phyloP scores from a whole-genome alignment of 345 rosid genomes.

The Mallotus nudiflorus region DNA sequence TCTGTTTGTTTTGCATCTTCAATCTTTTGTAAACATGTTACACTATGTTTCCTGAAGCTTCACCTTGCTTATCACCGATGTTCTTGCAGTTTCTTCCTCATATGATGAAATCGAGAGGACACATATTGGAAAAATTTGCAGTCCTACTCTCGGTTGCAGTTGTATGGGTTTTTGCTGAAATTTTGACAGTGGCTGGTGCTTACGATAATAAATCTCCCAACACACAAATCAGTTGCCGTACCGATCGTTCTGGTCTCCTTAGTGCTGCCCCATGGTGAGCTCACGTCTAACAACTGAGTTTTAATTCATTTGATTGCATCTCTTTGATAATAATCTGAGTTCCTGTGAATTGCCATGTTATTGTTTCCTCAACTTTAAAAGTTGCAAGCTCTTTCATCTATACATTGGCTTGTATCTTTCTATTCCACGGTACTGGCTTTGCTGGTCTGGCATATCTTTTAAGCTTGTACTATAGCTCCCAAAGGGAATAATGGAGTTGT shows the following conservation, averaged over 20 bases:
- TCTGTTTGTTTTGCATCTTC: background rate
- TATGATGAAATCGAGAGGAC: conserved; percentile 43
- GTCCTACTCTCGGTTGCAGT: conserved; percentile 58
- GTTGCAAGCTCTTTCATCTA: background rate
- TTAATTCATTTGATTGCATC: background rate
- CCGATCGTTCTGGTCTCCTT: conserved; percentile 85
- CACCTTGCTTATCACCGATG: conserved; percentile 1
- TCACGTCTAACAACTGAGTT: background rate
- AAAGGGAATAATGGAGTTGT: background rate
- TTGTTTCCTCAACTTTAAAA: conserved; percentile 5
- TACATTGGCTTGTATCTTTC: background rate
- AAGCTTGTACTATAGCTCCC: background rate
- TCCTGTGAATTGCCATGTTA: background rate
- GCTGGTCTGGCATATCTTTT: background rate
- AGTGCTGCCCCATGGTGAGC: conserved; percentile 79
- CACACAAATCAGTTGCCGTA: conserved; percentile 79
- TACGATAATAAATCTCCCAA: conserved; percentile 49
- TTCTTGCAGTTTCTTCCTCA: conserved; percentile 65
- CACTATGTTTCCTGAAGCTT: background rate
- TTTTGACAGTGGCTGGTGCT: conserved; percentile 81
- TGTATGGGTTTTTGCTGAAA: conserved; percentile 75
- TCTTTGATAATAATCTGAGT: background rate
- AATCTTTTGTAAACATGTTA: background rate
- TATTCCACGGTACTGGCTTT: background rate
- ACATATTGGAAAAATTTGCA: conserved; percentile 48